A percentile compares a stretch with the other conserved stretches of the same genome.
Conservation (phyloP, 2,329 filamentous ascomycete species). For the Colletotrichum eremochloae region DNA sequence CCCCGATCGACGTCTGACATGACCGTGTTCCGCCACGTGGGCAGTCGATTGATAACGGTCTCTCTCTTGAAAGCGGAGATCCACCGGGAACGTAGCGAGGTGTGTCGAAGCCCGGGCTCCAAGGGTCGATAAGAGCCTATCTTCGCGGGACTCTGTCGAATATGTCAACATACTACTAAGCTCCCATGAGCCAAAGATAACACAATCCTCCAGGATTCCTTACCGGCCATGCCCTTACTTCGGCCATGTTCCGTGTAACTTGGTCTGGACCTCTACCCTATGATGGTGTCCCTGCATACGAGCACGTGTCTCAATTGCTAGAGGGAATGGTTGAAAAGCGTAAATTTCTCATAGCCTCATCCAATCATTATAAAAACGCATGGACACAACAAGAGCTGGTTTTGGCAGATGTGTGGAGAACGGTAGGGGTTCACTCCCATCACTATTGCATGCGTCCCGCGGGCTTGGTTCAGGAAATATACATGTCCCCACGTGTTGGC, state of each 20-base stretch:
- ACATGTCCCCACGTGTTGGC: conserved; percentile 9
- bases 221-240: background rate
- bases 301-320: conserved; percentile 7
- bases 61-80: conserved; percentile 19
- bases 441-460: background rate
- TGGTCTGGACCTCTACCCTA: background rate
- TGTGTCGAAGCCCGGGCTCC: background rate
- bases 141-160: background rate
- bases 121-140: conserved; percentile 3
- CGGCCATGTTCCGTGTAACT: conserved; percentile 23
- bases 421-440: background rate
- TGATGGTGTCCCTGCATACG: background rate
- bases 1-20: conserved; percentile 32
- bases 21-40: conserved; percentile 30
- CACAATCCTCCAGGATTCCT: background rate
- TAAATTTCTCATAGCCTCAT: too few species aligned
- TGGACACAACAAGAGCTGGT: background rate
- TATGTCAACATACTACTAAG: background rate
- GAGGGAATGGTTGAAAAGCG: background rate
- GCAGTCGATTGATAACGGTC: conserved; percentile 2
- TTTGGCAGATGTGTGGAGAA: background rate
- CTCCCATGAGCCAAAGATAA: background rate
- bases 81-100: background rate
- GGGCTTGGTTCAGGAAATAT: background rate
- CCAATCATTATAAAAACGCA: too few species aligned